Conservation (phyloP, 495 filamentous ascomycete species). For the Penicillium steckii region DNA sequence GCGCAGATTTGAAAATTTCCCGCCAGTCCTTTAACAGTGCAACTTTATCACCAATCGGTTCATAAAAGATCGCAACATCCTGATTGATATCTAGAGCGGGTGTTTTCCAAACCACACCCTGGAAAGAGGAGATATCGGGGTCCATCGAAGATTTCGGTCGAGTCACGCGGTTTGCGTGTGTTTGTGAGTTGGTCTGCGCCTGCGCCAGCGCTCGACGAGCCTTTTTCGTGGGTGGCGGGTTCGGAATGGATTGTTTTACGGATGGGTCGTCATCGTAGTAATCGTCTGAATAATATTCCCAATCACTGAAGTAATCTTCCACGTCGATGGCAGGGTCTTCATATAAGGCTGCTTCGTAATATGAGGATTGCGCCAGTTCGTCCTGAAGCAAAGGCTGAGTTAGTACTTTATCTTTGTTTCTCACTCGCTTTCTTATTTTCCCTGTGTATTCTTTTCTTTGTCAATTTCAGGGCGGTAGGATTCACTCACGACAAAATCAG, state of each 20-base stretch:
- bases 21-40: slow-evolving; percentile 51
- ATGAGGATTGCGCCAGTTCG: slow-evolving; percentile 44
- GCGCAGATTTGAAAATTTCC: slow-evolving; percentile 44
- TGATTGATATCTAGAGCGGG: slow-evolving; percentile 21
- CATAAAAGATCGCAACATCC: slow-evolving; percentile 32
- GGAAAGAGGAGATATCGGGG: slow-evolving; percentile 34
- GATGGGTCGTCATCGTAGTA: slow-evolving; percentile 50
- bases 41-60: slow-evolving; percentile 41
- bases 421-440: background rate
- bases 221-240: slow-evolving; percentile 11
- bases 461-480: background rate
- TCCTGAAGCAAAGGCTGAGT: slow-evolving; percentile 35
- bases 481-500: slow-evolving; percentile 40
- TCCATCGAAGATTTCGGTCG: slow-evolving; percentile 4
- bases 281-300: slow-evolving; percentile 51
- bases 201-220: slow-evolving; percentile 7
- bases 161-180: background rate
- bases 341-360: slow-evolving; percentile 40
- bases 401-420: background rate
- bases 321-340: slow-evolving; percentile 43
- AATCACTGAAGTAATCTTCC: slow-evolving; percentile 47
- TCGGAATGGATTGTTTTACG: slow-evolving; percentile 9
- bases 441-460: background rate
- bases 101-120: slow-evolving; percentile 42
- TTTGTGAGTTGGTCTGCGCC: background rate